Conservation (phyloP, 495 filamentous ascomycete genomes). For the Hypomontagnella monticulosa region DNA sequence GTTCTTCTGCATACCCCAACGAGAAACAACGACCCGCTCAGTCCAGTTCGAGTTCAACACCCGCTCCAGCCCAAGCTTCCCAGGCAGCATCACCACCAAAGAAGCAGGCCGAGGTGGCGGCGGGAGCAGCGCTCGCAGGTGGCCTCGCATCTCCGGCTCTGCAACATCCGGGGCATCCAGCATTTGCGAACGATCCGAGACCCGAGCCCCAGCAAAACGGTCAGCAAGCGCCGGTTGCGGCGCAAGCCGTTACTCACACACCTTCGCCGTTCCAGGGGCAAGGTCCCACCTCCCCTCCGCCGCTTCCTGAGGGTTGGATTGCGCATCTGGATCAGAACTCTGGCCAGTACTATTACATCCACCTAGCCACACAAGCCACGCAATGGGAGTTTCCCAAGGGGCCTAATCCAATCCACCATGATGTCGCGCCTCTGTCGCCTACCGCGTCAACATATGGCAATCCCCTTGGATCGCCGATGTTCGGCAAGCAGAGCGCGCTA, state of each 20-base stretch:
- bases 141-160: slow-evolving; percentile 58
- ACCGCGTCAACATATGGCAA: slow-evolving; percentile 81
- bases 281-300: slow-evolving; percentile 83
- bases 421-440: slow-evolving; percentile 80
- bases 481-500: slow-evolving; percentile 73
- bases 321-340: slow-evolving; percentile 94
- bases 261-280: slow-evolving; percentile 61
- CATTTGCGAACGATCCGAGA: slow-evolving; percentile 83
- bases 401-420: slow-evolving; percentile 82
- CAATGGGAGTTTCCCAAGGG: slow-evolving; percentile 99
- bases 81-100: slow-evolving; percentile 60
- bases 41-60: slow-evolving; percentile 50
- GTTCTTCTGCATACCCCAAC: slow-evolving; percentile 69
- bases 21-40: slow-evolving; percentile 72
- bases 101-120: slow-evolving; percentile 52
- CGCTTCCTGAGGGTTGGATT: slow-evolving; percentile 97
- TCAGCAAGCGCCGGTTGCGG: slow-evolving; percentile 57
- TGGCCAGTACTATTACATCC: slow-evolving; percentile 99
- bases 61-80: slow-evolving; percentile 47
- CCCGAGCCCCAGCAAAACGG: slow-evolving; percentile 51
- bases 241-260: slow-evolving; percentile 56
- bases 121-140: slow-evolving; percentile 24
- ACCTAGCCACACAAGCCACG: slow-evolving; percentile 92
- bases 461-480: slow-evolving; percentile 77
- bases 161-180: slow-evolving; percentile 73